Base-by-base conservation (phyloP, 75 land plant genomes). In the Selaginella moellendorffii region DNA sequence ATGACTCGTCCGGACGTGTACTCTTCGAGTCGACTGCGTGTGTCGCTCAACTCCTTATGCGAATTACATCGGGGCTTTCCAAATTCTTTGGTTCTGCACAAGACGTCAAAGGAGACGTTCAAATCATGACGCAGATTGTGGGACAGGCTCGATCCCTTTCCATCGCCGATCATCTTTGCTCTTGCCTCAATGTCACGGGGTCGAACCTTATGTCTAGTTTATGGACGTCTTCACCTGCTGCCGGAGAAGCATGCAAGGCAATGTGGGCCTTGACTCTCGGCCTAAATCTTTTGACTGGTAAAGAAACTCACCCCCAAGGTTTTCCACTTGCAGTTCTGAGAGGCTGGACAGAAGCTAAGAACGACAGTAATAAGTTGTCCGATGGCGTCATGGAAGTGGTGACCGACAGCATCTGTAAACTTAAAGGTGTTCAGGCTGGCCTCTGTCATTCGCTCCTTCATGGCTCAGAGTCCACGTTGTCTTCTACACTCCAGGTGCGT, bases 11-110 rank as follows among this genome's bases (percentile, higher is more conserved):
- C 65, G 93, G 86, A 26, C 74, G 74, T 27, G 74, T 89, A 30
- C 26, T 86, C 21, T 89, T 77, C 71, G 90, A 89, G 62, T 74
- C 82, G n/a, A 83, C 82, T 66, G 78, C 96, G 30, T 93, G 96
- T 73, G 68, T 89, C 53, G 70, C 82, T 23, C 65, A 76, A 26
- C 62, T 86, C 72, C 75, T 93, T 42, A 67, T 78, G 36, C 76
- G 76, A 51, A 80, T 89, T 56, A 73, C 78, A 58, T 54, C 64
- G 1, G 71, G 73, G 64, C 80, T 88, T 27, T 71, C 64, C 30
- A 65, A 78, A 56, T 54, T 72, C 28, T 22, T 54, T 24, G 31
- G 72, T 5, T 18, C 76, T 36, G 71, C 60, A 25, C 62, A 12
- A 29, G 62, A 74, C 65, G 52, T 68, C 36, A 30, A 68, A 25